phyloP scores from a whole-genome alignment of 148 eudicot genomes.

The Salicornia ramosissima region DNA sequence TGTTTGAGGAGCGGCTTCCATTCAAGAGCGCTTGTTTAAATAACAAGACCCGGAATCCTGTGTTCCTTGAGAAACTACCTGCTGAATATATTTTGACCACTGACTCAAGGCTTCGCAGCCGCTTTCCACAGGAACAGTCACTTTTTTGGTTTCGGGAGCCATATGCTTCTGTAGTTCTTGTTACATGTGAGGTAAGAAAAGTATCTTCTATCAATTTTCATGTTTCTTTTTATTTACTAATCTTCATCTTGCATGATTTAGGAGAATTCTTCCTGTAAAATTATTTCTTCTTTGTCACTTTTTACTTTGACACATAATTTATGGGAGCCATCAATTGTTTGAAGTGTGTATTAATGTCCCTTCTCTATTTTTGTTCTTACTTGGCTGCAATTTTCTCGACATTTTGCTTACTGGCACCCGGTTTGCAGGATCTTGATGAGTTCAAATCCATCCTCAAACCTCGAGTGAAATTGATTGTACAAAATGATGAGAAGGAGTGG shows the following conservation, averaged over 20 bases:
- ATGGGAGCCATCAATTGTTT: neutral
- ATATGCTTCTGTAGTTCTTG: conserved; percentile 90
- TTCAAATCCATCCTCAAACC: conserved; percentile 90
- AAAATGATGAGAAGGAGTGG: conserved; percentile 93
- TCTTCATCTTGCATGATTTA: neutral
- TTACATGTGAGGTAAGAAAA: conserved; percentile 81
- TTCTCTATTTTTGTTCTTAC: neutral
- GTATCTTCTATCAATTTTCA: neutral
- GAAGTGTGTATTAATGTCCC: neutral
- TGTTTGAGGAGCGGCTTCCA: conserved; percentile 68
- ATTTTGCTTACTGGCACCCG: neutral
- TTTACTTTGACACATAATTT: neutral
- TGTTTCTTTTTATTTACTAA: neutral
- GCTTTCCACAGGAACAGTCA: conserved; percentile 80
- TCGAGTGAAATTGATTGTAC: conserved; percentile 77
- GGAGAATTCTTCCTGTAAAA: neutral
- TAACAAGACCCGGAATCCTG: conserved; percentile 89
- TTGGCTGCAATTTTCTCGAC: conserved; percentile 1
- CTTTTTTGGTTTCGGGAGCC: conserved; percentile 96
- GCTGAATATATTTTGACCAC: conserved; percentile 87
- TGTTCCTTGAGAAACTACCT: conserved; percentile 65
- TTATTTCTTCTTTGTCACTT: neutral
- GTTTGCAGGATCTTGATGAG: conserved; percentile 85
- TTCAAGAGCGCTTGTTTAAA: conserved; percentile 65
- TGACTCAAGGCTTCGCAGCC: conserved; percentile 88